Base-by-base conservation (phyloP, 108 stramenopile genomes). In the Epithemia pelagica region DNA sequence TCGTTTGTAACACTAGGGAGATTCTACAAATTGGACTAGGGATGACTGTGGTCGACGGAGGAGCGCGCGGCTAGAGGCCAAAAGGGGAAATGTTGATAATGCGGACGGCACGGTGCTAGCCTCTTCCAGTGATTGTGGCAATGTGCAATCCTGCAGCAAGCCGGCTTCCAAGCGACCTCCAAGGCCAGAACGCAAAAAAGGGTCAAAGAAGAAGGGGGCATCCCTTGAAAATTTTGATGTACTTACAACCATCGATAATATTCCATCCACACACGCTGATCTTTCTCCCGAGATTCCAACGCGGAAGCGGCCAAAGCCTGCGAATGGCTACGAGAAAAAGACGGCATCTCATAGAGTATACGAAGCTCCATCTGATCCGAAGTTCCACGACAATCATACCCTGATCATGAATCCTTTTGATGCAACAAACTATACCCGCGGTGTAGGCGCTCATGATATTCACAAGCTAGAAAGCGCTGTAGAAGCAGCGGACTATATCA, bases 401-500 rank as follows among this genome's bases (percentile, higher is more conserved):
- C 27, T 64, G 21, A 62, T 71, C 51, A 20, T 32, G 52, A 58
- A 52, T 2, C 72, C 75, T 33, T 77, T 82, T 52, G 76, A 72
- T 70, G 32, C 58, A 18, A 66, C 64, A 3, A 56, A 73, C 58
- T 82, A 59, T 55, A 74, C 75, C 2, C 52, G 21, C 15, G 78
- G 75, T 2, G 61, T 78, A 59, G 62, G 78, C 10, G 24, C 27
- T 24, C 59, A 74, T 51, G 86, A 87, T 53, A 55, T 62, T 28
- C 51, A 58, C 0, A 57, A 67, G 24, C 29, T 32, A 31, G 58
- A 66, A 26, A 72, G 83, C 66, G 58, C 61, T 28, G 56, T 74
- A 15, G 65, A 70, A 28, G 79, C 66, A 1, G 62, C 81, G 23
- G 71, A 80, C 29, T 95, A 95, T 72, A 87, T 84, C 25, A 86